Evolutionary conservation across 768 basidiomycete genomes (phyloP).

Genomic region (Cystobasidium tubakii): DNA sequence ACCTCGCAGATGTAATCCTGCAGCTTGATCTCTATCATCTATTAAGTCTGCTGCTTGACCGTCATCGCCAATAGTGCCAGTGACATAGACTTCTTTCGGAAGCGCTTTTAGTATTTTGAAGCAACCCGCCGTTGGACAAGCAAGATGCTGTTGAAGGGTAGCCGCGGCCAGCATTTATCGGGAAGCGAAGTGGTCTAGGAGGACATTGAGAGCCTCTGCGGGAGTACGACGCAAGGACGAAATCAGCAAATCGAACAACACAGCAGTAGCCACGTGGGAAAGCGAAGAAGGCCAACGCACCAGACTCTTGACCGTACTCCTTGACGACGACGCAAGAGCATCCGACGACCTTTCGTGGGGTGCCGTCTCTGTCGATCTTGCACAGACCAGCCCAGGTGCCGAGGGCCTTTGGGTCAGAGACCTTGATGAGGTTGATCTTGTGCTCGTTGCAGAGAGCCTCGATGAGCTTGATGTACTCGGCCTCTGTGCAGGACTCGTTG

Average conservation of each 20-base stretch:
- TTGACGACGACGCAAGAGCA: constrained; percentile 78
- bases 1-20: too few relatives aligned
- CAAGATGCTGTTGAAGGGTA: neutral
- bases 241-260: neutral
- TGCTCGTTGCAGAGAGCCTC: constrained; percentile 98
- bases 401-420: constrained; percentile 89
- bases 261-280: constrained; percentile 40
- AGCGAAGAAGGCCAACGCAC: constrained; percentile 59
- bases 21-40: too few relatives aligned
- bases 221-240: neutral
- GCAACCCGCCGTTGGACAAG: too few relatives aligned
- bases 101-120: too few relatives aligned
- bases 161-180: constrained; percentile 55
- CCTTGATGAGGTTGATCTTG: constrained; percentile 99
- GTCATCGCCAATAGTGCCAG: too few relatives aligned
- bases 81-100: too few relatives aligned
- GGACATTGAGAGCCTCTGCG: constrained; percentile 45
- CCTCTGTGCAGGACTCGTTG: constrained; percentile 97
- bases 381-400: constrained; percentile 98
- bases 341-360: constrained; percentile 77
- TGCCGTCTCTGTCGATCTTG: constrained; percentile 99
- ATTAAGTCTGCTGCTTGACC: too few relatives aligned
- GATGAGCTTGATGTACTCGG: constrained; percentile 99
- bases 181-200: constrained; percentile 94
- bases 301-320: constrained; percentile 90